Evolutionary conservation across 2,329 filamentous ascomycete species (phyloP), one percentile per base, ranked within the genome.

Genomic region (Coniochaeta hoffmannii): DNA sequence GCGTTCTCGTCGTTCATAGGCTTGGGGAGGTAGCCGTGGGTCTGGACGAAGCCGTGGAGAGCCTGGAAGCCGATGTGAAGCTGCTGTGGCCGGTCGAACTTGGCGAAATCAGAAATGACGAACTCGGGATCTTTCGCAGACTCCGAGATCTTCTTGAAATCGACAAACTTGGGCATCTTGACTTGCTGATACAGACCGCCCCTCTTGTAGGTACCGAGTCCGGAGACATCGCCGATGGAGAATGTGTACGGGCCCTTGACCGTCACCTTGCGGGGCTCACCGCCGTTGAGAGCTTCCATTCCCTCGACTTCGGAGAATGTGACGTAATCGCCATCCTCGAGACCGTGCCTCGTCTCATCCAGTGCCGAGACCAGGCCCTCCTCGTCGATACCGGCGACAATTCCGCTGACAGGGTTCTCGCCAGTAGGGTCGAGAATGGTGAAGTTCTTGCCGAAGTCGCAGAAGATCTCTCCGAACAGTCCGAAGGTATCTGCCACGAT

Each of bases 181-280:
- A 97, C 94, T 72, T 99, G 94, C 36, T 89, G 87, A 71, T 89
- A 99, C 57, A 96, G 82, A 58, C 94, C 94, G 50, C 93, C 93
- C 53, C 88, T 83, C 76, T 89, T 77, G 76, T 99, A 99, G 65
- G 89, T 80, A 34, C 94, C 94, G 34, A 97, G 79, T 6, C 84
- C 87, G 24, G 89, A 90, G 10, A 97, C 90, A 69, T 97, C 90
- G 41, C 93, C 94, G 63, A 99, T 97, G 14, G 90, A 94, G 73
- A 99, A 99, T 9, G 92, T 96, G 71, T 97, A 99, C 3, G 94
- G 94, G 0, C 89, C 94, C 75, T 96, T 97, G 52, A 97, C 91
- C 4, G 88, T 90, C 59, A 99, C 83, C 76, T 97, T 96, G 62
- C 89, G 85, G 52, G 94, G 93, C 59, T 90, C 89, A 46, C 83